Base-by-base conservation (phyloP, 306 rosid species). In the Trifolium pratense region DNA sequence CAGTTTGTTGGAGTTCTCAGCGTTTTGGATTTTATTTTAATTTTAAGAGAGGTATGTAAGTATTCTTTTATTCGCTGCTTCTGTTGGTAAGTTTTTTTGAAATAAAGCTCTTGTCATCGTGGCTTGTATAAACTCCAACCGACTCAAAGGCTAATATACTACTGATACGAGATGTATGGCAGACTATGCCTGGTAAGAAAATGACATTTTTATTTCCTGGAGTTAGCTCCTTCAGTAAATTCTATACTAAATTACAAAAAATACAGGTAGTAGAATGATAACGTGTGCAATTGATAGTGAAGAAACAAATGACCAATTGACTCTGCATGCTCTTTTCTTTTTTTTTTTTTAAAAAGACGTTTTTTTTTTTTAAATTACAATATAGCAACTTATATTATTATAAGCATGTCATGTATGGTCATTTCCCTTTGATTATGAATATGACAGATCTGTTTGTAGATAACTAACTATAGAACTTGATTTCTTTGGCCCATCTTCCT, bases 1-100 rank as follows among this genome's bases (percentile, higher is more conserved):
- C 93, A 83, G 76, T 91, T 95, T 86, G 97, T 95, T 83, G 99
- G 99, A 70, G 83, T 95, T 83, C 96, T 95, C 51, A 91, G 96
- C 73, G 97, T 92, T 65, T 78, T 61, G 83, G 99, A 95, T 85
- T 95, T 95, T 88, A 91, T 95, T 77, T 87, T 95, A 79, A 95
- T 95, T 70, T 82, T 95, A 70, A 91, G 90, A 87, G 97, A 95
- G 96, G 99, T 95, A 76, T 73, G 89, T 79, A 43, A 68, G 57
- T 75, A 57, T 49, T 69, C 77, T 70, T 76, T 70, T 34, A 43
- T 65, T 45, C 23, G 62, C 78, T 79, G 59, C 75, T 79, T 29
- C 43, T 42, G 42, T 49, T 60, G 55, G 62, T 15, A 46, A 71
- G 53, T 77, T 84, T 70, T 77, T n/a, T 75, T 9, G 5, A 60